phyloP scores from a whole-genome alignment of 2,329 filamentous ascomycete species.

The Ceratocystis cacaofunesta region DNA sequence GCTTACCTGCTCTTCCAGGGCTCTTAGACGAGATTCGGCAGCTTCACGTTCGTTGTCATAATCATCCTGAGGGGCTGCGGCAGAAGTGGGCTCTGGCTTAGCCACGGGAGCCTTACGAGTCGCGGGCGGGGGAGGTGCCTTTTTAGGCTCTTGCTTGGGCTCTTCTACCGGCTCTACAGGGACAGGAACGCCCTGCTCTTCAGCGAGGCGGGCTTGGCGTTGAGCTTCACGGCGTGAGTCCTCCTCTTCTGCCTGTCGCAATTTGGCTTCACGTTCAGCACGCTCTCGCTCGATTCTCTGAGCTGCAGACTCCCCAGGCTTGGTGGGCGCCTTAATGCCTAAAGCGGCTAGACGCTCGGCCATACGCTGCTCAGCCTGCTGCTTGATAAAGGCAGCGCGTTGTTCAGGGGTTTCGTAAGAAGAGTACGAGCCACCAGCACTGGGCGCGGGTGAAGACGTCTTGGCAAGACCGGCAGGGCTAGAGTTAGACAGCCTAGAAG shows the following conservation, averaged over 20 bases:
- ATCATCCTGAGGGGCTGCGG: constrained; percentile 38
- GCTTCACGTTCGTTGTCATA: constrained; percentile 66
- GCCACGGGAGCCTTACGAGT: constrained; percentile 49
- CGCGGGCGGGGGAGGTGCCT: constrained; percentile 66
- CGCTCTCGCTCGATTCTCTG: constrained; percentile 82
- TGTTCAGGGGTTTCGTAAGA: constrained; percentile 86
- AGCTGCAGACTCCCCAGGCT: constrained; percentile 63
- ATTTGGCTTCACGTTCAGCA: constrained; percentile 71
- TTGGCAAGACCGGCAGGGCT: constrained; percentile 23
- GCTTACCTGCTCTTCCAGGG: constrained; percentile 83
- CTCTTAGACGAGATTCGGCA: constrained; percentile 67
- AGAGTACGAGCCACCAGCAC: constrained; percentile 52
- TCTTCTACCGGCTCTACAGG: constrained; percentile 36
- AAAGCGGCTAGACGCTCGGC: constrained; percentile 87
- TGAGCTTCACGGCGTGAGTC: constrained; percentile 79
- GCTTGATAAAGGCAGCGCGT: constrained; percentile 87
- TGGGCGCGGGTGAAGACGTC: constrained; percentile 31
- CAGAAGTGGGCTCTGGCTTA: constrained; percentile 43
- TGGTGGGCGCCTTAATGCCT: constrained; percentile 70
- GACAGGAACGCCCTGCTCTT: constrained; percentile 53
- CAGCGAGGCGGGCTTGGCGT: constrained; percentile 65
- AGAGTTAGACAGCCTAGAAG: constrained; percentile 39
- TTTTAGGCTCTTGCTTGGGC: constrained; percentile 33
- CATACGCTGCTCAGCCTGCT: constrained; percentile 94
- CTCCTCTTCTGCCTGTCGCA: constrained; percentile 84